Base-by-base conservation (phyloP, 139 green algal genomes). In the Pleodorina starrii region DNA sequence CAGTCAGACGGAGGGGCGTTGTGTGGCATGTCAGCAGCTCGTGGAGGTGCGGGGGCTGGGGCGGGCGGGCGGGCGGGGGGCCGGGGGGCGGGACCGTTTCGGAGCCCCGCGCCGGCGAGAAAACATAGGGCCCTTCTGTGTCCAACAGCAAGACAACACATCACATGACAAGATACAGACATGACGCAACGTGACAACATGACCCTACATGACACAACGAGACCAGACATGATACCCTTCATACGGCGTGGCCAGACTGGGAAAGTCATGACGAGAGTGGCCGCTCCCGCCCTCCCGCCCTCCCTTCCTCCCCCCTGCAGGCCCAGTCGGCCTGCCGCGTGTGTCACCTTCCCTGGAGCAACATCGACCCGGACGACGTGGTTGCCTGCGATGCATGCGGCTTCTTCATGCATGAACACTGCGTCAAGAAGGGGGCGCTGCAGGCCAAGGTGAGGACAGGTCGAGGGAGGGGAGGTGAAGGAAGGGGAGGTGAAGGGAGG, bases 371-470 rank as follows among this genome's bases (percentile, higher is more conserved):
- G 44, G 36, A n/a, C n/a, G 48, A 88, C 32, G 35, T 88, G 36
- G n/a, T 51, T 2, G 21, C 82, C 7, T 88, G 82, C 44, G 66
- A 88, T 32, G 63, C 82, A 1, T 88, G 82, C 43, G 66, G 66
- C 44, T 80, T 88, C 25, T 80, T 32, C 66, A 88, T 88, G 82
- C 82, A 88, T 63, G 66, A 88, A 17, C 35, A 79, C 19, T 88
- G 82, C 59, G 81, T 87, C 19, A 87, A 77, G 12, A 87, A 87
- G 32, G 81, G 81, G 12, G 81, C 81, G n/a, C 43, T 87, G 43
- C 81, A 87, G 43, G 40, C 40, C 59, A 86, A 86, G 80, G 80
- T 75, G 42, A 2, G 59, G 19, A n/a, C n/a, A n/a, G n/a, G n/a
- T n/a, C n/a, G n/a, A n/a, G n/a, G n/a, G n/a, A n/a, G n/a, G n/a